Conservation (phyloP, 768 basidiomycete genomes). For the Auricularia heimuer region DNA sequence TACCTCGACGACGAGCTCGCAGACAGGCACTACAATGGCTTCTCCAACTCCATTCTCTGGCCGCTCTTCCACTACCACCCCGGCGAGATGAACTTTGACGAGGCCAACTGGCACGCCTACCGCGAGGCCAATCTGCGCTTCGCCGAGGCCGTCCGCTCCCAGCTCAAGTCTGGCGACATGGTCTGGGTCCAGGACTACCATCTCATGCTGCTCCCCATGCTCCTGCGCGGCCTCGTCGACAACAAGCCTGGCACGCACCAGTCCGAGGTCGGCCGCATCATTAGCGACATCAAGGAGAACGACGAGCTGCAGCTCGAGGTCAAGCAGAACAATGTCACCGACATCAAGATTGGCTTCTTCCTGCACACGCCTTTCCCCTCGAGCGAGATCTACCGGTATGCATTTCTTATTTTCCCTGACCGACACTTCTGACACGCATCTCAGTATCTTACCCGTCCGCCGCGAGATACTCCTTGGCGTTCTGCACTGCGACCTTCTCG, state of each 20-base stretch:
- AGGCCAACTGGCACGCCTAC: conserved; percentile 96
- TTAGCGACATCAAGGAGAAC: conserved; percentile 17
- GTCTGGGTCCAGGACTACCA: conserved; percentile 99
- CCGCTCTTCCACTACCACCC: conserved; percentile 99
- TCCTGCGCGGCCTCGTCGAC: conserved; percentile 82
- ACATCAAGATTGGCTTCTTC: conserved; percentile 96
- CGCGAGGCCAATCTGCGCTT: conserved; percentile 94
- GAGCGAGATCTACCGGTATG: conserved; percentile 55
- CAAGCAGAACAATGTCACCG: conserved; percentile 26
- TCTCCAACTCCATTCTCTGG: conserved; percentile 99
- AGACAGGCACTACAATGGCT: conserved; percentile 96
- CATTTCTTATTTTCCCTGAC: background rate
- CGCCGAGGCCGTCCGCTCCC: conserved; percentile 75
- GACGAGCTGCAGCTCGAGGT: background rate
- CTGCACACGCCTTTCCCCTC: conserved; percentile 97
- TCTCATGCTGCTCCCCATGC: conserved; percentile 94
- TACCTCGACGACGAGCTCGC: conserved; percentile 97
- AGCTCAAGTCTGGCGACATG: conserved; percentile 80
- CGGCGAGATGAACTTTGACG: conserved; percentile 99
- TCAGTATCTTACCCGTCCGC: conserved; percentile 89
- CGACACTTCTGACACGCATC: conserved; percentile 2
- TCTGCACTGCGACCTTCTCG: conserved; percentile 92
- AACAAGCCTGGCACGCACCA: conserved; percentile 22
- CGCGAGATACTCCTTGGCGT: conserved; percentile 96
- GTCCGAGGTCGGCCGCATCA: conserved; percentile 16